These are phyloP conservation scores for Xylaria sp. DNA, from an alignment of 2,329 filamentous ascomycete genomes.

Conservation along the genomic window DNA sequence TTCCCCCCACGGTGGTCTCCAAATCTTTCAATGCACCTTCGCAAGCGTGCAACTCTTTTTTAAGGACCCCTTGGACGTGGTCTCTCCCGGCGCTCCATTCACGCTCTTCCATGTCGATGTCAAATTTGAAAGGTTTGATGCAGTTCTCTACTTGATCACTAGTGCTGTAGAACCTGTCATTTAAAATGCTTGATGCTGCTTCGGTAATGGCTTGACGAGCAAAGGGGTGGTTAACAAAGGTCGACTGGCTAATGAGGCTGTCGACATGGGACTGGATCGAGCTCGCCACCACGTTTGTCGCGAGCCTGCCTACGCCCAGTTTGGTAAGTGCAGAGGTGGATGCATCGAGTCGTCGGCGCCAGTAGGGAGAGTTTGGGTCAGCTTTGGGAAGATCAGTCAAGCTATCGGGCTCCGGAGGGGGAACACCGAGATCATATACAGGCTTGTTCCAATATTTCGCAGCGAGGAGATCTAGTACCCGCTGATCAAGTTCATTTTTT, in stretches of 20 bases:
- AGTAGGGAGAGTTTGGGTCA: constrained; percentile 83
- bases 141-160: constrained; percentile 98
- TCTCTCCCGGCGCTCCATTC: constrained; percentile 89
- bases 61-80: constrained; percentile 80
- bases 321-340: constrained; percentile 91
- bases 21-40: constrained; percentile 77
- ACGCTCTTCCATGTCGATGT: constrained; percentile 89
- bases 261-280: constrained; percentile 88
- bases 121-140: constrained; percentile 98
- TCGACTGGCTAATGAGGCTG: constrained; percentile 76
- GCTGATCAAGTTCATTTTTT: constrained; percentile 91
- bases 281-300: constrained; percentile 87
- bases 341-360: constrained; percentile 92
- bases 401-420: constrained; percentile 71
- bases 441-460: constrained; percentile 98
- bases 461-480: constrained; percentile 89
- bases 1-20: constrained; percentile 79
- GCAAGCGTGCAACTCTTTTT: constrained; percentile 83
- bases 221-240: constrained; percentile 88
- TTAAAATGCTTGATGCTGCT: constrained; percentile 85
- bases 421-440: constrained; percentile 76
- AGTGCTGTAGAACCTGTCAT: constrained; percentile 94
- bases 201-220: constrained; percentile 92
- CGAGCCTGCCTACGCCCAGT: constrained; percentile 88
- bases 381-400: constrained; percentile 82